Conservation (phyloP, 805 yeast genomes). For the Tetrapisispora phaffii region DNA sequence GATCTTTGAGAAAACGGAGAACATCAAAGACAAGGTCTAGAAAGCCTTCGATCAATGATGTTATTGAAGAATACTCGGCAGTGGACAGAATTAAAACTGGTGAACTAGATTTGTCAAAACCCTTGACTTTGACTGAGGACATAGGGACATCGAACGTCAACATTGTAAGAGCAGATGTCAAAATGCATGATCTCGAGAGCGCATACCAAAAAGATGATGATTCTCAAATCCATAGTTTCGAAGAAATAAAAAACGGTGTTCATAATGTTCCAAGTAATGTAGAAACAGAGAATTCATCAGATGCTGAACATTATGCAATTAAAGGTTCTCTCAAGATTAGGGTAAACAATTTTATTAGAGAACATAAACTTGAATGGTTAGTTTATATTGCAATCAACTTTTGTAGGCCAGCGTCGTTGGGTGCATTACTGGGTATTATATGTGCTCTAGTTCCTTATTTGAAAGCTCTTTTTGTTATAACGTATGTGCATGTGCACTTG, state of each 20-base stretch:
- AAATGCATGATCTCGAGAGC: neutral
- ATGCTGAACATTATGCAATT: neutral
- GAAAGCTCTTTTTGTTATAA: constrained; percentile 54
- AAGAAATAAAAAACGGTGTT: neutral
- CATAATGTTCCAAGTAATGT: neutral
- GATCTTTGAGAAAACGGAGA: neutral
- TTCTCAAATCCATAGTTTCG: neutral
- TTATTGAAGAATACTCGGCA: constrained; percentile 33
- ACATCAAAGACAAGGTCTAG: neutral
- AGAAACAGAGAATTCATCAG: neutral
- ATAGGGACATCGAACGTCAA: constrained; percentile 17
- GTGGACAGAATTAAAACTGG: constrained; percentile 23
- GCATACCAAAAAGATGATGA: neutral
- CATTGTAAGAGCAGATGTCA: constrained; percentile 4
- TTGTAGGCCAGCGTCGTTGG: constrained; percentile 59
- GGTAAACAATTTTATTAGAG: constrained; percentile 17
- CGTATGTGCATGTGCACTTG: constrained; percentile 41
- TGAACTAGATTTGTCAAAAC: constrained; percentile 25
- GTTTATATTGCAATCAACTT: constrained; percentile 40
- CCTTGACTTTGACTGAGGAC: constrained; percentile 24
- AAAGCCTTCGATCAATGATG: constrained; percentile 6
- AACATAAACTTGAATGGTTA: constrained; percentile 28
- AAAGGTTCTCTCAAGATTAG: constrained; percentile 10
- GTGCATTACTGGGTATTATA: constrained; percentile 54
- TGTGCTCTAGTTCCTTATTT: constrained; percentile 84